Evolutionary conservation across 2,329 filamentous ascomycete genomes (phyloP).

Genomic region (Chaetomiaceae sp.): DNA sequence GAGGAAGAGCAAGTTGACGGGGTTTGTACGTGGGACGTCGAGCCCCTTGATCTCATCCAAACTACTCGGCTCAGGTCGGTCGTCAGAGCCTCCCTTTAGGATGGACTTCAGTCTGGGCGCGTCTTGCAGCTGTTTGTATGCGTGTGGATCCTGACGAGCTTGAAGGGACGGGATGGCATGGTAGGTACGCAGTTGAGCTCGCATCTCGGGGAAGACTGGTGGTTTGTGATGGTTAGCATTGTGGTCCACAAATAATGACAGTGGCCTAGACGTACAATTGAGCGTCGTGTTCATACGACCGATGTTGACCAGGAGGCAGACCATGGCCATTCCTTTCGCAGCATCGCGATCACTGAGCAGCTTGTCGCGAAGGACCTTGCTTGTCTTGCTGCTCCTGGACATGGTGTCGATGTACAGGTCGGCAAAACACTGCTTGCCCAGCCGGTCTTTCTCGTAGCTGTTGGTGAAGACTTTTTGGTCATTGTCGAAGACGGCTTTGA

Average conservation of each 20-base stretch:
- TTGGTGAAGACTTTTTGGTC: constrained; percentile 77
- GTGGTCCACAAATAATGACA: constrained; percentile 1
- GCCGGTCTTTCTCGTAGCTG: constrained; percentile 61
- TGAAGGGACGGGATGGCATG: constrained; percentile 96
- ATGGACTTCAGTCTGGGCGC: constrained; percentile 95
- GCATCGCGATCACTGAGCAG: constrained; percentile 84
- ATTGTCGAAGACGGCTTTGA: constrained; percentile 73
- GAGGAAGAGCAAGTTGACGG: constrained; percentile 94
- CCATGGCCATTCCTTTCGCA: constrained; percentile 98
- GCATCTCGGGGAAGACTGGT: constrained; percentile 97
- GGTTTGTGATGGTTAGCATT: constrained; percentile 25
- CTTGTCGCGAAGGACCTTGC: constrained; percentile 97
- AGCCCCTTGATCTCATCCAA: constrained; percentile 72
- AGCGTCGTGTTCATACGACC: constrained; percentile 98
- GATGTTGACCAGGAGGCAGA: constrained; percentile 93
- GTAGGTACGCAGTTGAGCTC: constrained; percentile 93
- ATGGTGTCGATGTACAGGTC: constrained; percentile 98
- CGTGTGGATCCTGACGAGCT: constrained; percentile 87
- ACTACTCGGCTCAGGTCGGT: constrained; percentile 73
- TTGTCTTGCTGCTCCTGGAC: constrained; percentile 97
- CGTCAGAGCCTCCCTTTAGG: constrained; percentile 91
- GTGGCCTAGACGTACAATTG: constrained; percentile 62
- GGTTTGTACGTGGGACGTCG: constrained; percentile 72
- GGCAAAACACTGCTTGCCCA: constrained; percentile 72
- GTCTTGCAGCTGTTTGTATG: constrained; percentile 97